phyloP scores from a whole-genome alignment of 2,329 filamentous ascomycete species.

The Aspergillus japonicus region DNA sequence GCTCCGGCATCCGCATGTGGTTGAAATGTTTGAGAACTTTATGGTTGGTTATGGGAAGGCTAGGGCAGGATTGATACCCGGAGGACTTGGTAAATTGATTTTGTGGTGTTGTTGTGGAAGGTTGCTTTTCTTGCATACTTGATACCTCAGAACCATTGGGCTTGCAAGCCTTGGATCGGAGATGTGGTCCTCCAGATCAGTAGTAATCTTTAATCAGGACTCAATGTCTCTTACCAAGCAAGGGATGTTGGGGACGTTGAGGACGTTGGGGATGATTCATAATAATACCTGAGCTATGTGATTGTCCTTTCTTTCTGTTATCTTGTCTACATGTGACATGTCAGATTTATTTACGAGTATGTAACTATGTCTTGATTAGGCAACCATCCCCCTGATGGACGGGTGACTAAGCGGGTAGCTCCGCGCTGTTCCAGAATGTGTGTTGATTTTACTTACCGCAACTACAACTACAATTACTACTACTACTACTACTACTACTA shows the following conservation, averaged over 20 bases:
- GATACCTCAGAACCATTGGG: slow-evolving; percentile 18
- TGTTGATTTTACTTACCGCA: no score
- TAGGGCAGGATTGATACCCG: slow-evolving; percentile 5
- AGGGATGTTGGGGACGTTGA: background rate
- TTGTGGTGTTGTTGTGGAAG: background rate
- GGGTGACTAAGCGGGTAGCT: slow-evolving; percentile 20
- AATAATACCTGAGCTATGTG: no score
- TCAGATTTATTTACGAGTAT: no score
- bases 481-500: no score
- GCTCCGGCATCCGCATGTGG: background rate
- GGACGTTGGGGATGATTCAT: no score
- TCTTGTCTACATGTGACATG: background rate
- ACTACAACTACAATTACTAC: no score
- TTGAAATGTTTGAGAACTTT: background rate
- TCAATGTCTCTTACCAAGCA: background rate
- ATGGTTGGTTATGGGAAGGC: slow-evolving; percentile 16
- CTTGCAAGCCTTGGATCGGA: background rate
- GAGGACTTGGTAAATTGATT: slow-evolving; percentile 6
- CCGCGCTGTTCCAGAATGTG: background rate
- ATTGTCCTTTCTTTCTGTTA: no score
- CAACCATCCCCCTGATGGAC: background rate
- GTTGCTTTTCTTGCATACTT: slow-evolving; percentile 16
- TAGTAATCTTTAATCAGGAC: slow-evolving; percentile 6
- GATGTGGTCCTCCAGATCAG: background rate
- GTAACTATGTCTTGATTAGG: background rate